These are phyloP conservation scores for Hypholoma sublateritium DNA, from an alignment of 768 basidiomycete species.

Conservation along the genomic window DNA sequence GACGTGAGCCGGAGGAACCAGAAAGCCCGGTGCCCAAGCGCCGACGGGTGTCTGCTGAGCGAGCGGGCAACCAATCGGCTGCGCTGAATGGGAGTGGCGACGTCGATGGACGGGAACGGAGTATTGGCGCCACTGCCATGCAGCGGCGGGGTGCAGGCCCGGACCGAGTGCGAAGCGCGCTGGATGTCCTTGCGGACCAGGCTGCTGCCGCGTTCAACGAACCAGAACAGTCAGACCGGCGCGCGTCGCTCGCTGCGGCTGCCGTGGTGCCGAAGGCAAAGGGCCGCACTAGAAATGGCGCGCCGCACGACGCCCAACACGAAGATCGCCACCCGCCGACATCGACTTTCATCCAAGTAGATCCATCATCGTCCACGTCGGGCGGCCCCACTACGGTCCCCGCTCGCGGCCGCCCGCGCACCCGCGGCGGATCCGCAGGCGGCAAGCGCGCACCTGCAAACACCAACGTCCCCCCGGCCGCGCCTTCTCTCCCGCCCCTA, in stretches of 20 bases:
- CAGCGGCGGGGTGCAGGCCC: constrained; percentile 13
- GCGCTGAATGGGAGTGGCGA: not conserved
- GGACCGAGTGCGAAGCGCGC: constrained; percentile 47
- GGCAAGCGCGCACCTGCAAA: not conserved
- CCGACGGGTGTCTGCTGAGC: constrained; percentile 23
- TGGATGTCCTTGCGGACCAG: constrained; percentile 76
- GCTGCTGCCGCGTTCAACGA: constrained; percentile 53
- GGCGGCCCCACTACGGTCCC: not conserved
- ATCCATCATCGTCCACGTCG: not conserved
- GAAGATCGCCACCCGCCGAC: not conserved
- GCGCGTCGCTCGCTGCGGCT: not conserved
- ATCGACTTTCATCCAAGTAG: not conserved
- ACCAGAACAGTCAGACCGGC: constrained; percentile 23
- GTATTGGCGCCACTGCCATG: not conserved
- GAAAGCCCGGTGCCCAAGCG: constrained; percentile 36
- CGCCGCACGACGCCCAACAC: not conserved
- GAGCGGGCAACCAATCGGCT: not conserved
- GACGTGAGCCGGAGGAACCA: constrained; percentile 25
- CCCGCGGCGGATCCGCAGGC: not conserved
- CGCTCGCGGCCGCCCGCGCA: not conserved
- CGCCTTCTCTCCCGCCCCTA: not conserved
- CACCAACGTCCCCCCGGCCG: not conserved
- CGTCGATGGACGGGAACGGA: not conserved
- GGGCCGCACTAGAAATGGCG: not conserved
- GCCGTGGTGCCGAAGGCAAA: constrained; percentile 11